phyloP scores from a whole-genome alignment of 73 alveolate genomes.

The Tetrahymena thermophila region DNA sequence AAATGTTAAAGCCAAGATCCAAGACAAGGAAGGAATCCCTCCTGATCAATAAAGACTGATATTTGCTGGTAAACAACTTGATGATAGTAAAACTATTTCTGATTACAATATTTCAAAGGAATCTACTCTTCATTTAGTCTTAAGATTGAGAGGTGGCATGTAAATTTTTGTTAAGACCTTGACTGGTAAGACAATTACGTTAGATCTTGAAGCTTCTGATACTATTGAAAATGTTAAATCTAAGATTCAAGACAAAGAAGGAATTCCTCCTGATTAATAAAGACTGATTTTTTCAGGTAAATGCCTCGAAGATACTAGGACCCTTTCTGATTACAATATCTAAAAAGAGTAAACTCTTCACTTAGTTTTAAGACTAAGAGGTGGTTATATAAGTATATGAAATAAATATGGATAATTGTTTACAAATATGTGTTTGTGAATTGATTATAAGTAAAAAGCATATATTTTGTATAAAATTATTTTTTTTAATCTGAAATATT shows the following conservation, averaged over 20 bases:
- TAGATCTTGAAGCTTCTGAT: slow-evolving; percentile 54
- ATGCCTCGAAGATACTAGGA: too few species aligned
- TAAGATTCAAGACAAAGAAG: slow-evolving; percentile 52
- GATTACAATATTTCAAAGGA: slow-evolving; percentile 46
- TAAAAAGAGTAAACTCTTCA: too few species aligned
- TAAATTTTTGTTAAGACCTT: slow-evolving; percentile 43
- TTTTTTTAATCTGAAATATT: too few species aligned
- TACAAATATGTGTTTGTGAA: too few species aligned
- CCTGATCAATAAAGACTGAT: slow-evolving; percentile 21
- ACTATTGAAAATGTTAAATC: slow-evolving; percentile 50
- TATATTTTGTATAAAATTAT: too few species aligned
- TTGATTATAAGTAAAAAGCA: too few species aligned
- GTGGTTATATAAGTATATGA: too few species aligned
- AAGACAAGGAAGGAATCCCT: slow-evolving; percentile 7
- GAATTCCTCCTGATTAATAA: slow-evolving; percentile 44
- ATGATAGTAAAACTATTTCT: slow-evolving; percentile 1
- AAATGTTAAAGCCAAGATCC: neutral
- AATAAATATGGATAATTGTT: too few species aligned
- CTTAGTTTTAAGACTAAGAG: too few species aligned
- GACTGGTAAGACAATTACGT: slow-evolving; percentile 45
- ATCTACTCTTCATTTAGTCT: slow-evolving; percentile 42
- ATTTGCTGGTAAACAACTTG: slow-evolving; percentile 28
- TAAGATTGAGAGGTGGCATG: slow-evolving; percentile 51
- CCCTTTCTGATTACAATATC: too few species aligned
- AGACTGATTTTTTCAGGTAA: slow-evolving; percentile 13